Percentiles rank a stretch among this genome's conserved stretches.
phyloP scores from a whole-genome alignment of 768 basidiomycete genomes.

The Serendipita indica region DNA sequence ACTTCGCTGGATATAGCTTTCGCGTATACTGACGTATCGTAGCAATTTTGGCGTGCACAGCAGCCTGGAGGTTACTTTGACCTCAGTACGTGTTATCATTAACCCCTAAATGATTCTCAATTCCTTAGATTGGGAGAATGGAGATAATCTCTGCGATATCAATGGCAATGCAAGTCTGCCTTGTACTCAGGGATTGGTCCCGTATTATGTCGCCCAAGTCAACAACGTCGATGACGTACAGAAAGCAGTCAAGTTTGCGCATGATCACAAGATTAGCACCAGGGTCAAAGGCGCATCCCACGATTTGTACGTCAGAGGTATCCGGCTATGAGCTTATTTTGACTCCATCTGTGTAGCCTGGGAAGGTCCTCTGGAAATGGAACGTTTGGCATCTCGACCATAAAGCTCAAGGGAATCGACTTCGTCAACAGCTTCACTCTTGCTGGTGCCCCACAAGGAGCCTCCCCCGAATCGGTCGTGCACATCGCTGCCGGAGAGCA shows the following conservation, averaged over 20 bases:
- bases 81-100: background rate
- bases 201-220: background rate
- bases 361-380: constrained; percentile 28
- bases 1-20: background rate
- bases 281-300: constrained; percentile 17
- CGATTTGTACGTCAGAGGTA: constrained; percentile 18
- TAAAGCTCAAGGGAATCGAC: constrained; percentile 27
- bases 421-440: constrained; percentile 23
- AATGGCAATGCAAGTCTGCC: background rate
- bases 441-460: constrained; percentile 19
- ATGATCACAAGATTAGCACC: constrained; percentile 10
- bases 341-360: constrained; percentile 10
- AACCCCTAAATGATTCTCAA: background rate
- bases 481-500: constrained; percentile 14
- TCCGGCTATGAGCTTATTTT: background rate
- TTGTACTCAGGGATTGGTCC: constrained; percentile 2
- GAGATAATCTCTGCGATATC: background rate
- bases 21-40: background rate
- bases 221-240: background rate
- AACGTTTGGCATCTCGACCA: constrained; percentile 29
- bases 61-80: constrained; percentile 1
- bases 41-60: background rate
- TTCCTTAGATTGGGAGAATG: constrained; percentile 2
- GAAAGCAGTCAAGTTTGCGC: constrained; percentile 11
- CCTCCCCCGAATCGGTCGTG: constrained; percentile 14